Evolutionary conservation across 169 alveolate genomes (phyloP), one percentile per base, ranked within the genome.

Genomic region (Eimeria praecox): DNA sequence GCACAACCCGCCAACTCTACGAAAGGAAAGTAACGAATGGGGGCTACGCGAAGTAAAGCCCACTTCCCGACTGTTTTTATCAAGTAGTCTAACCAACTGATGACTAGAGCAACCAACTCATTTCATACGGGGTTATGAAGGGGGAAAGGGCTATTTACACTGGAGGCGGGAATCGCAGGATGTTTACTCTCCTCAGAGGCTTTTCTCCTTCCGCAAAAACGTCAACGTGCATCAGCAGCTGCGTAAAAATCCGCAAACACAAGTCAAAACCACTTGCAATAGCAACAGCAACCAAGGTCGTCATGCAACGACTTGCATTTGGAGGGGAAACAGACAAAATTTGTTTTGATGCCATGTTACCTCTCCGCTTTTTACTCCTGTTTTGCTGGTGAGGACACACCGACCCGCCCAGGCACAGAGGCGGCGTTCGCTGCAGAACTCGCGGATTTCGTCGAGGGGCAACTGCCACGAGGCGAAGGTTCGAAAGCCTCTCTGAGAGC

Each of bases 321-420:
- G 46, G 18, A 1, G 80, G 49, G 44, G 80, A 33, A 69, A 69
- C 20, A 4, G 80, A 18, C 4, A 49, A 22, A 35, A 49, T 18
- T 5, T 69, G 42, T 6, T 2, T 30, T 69, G 46, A 10, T 24
- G 44, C 24, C 35, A 49, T 69, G 49, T 44, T 69, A 90, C 95
- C 95, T 90, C 95, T 49, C 95, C 95, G 44, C 82, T 85, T 18
- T 22, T 75, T 16, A 90, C 83, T n/a, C 90, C 90, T 18, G 90
- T 46, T 38, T 69, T 77, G 52, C 69, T 78, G 12, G 56, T 46
- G 4, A 92, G 91, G 10, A 59, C 12, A 14, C 91, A 86, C 24
- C 95, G 56, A 27, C 86, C 91, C 9, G 95, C 95, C 95, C 95
- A 92, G 22, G 95, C 92, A 73, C 95, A 90, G 10, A 78, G 71